phyloP scores from a whole-genome alignment of 2,329 filamentous ascomycete genomes.

The Pezicula neosporulosa region DNA sequence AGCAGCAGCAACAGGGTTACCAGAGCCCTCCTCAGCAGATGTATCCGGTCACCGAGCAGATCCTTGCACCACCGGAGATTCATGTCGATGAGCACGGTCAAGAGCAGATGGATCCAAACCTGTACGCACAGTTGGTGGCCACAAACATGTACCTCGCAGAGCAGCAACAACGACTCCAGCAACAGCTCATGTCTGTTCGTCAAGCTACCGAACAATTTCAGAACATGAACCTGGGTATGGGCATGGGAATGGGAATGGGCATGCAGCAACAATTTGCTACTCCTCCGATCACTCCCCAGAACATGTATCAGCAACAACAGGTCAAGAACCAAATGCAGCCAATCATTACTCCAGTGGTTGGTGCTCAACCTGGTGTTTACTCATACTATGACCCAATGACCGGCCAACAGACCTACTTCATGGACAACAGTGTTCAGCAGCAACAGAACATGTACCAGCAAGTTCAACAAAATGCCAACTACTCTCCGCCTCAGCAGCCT shows the following conservation, averaged over 20 bases:
- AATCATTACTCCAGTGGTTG: constrained; percentile 47
- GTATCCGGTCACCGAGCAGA: constrained; percentile 77
- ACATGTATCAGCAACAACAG: constrained; percentile 36
- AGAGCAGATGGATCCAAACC: constrained; percentile 75
- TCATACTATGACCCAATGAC: constrained; percentile 83
- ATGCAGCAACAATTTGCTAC: constrained; percentile 46
- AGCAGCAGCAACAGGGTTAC: constrained; percentile 20
- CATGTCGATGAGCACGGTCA: constrained; percentile 67
- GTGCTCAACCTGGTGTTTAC: constrained; percentile 72
- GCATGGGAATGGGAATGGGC: constrained; percentile 61
- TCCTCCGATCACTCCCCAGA: constrained; percentile 46
- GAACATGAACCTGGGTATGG: constrained; percentile 54
- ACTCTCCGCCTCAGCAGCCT: constrained; percentile 49
- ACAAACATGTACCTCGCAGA: constrained; percentile 91
- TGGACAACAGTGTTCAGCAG: constrained; percentile 42
- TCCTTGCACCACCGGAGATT: constrained; percentile 78
- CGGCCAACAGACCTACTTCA: constrained; percentile 76
- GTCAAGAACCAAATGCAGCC: constrained; percentile 33
- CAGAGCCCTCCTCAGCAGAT: constrained; percentile 48
- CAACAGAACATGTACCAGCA: constrained; percentile 37
- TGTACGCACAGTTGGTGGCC: constrained; percentile 85
- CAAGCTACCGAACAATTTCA: constrained; percentile 81
- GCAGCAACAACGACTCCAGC: constrained; percentile 91
- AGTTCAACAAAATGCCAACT: constrained; percentile 28
- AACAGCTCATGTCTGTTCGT: constrained; percentile 83